Evolutionary conservation across 2,329 filamentous ascomycete species (phyloP), one percentile per base, ranked within the genome.

Genomic region (Nigrospora osmanthi): DNA sequence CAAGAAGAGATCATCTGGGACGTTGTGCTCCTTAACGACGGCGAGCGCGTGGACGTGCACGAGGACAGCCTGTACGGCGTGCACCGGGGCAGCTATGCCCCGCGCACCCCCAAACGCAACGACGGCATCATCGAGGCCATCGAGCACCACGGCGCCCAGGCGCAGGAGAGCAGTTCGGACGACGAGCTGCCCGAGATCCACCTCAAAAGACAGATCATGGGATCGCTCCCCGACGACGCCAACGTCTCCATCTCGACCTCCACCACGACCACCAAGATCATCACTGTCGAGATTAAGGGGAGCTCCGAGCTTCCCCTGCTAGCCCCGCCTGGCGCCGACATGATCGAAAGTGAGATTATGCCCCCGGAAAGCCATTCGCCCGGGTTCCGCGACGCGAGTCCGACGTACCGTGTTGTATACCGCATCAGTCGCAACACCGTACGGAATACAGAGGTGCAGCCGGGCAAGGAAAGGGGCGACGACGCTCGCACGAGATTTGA

Each of bases 1-100:
- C 67, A 69, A 15, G 77, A 82, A 46, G 76, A 83, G 49, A 63
- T 78, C 2, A 67, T 85, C 10, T 85, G 81, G 81, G 81, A 85
- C 54, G 75, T 84, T 3, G 78, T 85, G 9, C 76, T 85, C 0
- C 64, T 83, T 14, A 72, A 76, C 47, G 70, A 80, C 53, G 77
- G 77, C 10, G 68, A 73, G 38, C 71, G 76, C 33, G 73, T 83
- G 30, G 79, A 82, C 49, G 65, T 81, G 5, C 64, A 69, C 42
- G 65, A 68, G 12, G 62, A 65, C 19, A 62, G 57, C 17, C 42
- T 66, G 1, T 61, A 64, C 39, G 60, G 59, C 3, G 51, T 55
- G 5, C 58, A 64, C 46, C 47, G 50, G 4, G 55, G 57, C 4
- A 48, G 49, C 6, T 57, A 61, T 42, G 55, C 48, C 9, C 53